These are phyloP conservation scores for Blastobotrys apis DNA, from an alignment of 1,139 yeast genomes.

Conservation along the genomic window DNA sequence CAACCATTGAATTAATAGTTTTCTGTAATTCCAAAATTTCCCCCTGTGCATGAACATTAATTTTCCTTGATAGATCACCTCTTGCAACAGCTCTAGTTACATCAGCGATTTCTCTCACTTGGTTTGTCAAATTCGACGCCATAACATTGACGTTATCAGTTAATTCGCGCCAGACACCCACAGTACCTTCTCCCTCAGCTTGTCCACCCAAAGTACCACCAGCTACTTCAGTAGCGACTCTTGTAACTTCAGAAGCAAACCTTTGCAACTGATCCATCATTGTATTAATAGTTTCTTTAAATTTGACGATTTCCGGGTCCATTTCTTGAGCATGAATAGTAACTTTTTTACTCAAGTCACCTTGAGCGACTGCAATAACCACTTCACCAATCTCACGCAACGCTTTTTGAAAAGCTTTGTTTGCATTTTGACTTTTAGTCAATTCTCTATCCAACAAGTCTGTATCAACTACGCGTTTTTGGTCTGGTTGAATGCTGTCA, in stretches of 20 bases:
- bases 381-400: constrained; percentile 76
- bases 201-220: constrained; percentile 88
- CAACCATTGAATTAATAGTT: constrained; percentile 84
- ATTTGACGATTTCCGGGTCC: constrained; percentile 68
- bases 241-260: constrained; percentile 77
- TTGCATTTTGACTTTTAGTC: constrained; percentile 56
- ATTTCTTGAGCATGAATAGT: constrained; percentile 66
- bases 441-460: constrained; percentile 40
- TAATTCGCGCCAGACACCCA: constrained; percentile 80
- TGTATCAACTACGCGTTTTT: constrained; percentile 32
- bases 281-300: constrained; percentile 75
- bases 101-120: constrained; percentile 80
- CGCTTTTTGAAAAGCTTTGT: constrained; percentile 73
- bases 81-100: constrained; percentile 81
- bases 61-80: constrained; percentile 72
- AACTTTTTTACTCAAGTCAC: constrained; percentile 75
- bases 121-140: constrained; percentile 83
- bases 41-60: constrained; percentile 81
- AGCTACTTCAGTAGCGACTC: constrained; percentile 85
- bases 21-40: constrained; percentile 73
- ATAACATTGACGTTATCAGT: constrained; percentile 82
- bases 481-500: constrained; percentile 35
- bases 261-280: constrained; percentile 86
- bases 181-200: constrained; percentile 77
- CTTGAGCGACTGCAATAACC: constrained; percentile 79